These are phyloP conservation scores for Serendipita sp. DNA, from an alignment of 768 basidiomycete species.

Conservation along the genomic window DNA sequence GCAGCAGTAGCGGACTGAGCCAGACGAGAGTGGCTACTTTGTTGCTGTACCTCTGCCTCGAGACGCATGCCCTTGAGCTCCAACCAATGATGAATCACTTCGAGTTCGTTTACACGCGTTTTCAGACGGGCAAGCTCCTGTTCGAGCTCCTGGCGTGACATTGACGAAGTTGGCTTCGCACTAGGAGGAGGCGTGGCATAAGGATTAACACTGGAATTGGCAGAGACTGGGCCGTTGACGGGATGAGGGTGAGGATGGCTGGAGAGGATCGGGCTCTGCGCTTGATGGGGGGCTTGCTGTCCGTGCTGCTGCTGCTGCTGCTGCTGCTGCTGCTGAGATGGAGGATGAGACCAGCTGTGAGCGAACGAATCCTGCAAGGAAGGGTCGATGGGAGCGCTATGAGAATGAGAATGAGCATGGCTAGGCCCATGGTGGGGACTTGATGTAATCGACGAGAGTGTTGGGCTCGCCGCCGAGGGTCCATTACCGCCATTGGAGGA, in stretches of 20 bases:
- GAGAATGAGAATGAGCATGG: background rate
- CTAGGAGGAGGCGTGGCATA: background rate
- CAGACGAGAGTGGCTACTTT: background rate
- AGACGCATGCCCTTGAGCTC: conserved; percentile 4
- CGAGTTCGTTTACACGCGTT: conserved; percentile 6
- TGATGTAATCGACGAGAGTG: background rate
- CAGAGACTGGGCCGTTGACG: background rate
- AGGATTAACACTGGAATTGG: background rate
- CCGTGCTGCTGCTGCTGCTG: background rate
- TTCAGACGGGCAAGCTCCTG: conserved; percentile 4
- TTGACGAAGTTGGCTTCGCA: conserved; percentile 3
- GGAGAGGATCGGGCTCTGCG: background rate
- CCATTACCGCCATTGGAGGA: background rate
- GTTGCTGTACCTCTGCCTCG: conserved; percentile 3
- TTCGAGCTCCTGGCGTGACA: conserved; percentile 4
- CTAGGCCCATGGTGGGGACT: background rate
- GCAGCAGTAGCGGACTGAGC: background rate
- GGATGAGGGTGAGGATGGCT: background rate
- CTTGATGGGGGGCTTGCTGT: background rate
- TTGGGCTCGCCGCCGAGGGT: background rate
- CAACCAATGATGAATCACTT: conserved; percentile 4
- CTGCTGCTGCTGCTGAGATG: background rate
- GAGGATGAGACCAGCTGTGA: conserved; percentile 1
- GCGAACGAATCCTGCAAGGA: background rate
- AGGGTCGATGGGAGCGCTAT: background rate